phyloP scores from a whole-genome alignment of 331 rosid genomes.

The Telfairia occidentalis region DNA sequence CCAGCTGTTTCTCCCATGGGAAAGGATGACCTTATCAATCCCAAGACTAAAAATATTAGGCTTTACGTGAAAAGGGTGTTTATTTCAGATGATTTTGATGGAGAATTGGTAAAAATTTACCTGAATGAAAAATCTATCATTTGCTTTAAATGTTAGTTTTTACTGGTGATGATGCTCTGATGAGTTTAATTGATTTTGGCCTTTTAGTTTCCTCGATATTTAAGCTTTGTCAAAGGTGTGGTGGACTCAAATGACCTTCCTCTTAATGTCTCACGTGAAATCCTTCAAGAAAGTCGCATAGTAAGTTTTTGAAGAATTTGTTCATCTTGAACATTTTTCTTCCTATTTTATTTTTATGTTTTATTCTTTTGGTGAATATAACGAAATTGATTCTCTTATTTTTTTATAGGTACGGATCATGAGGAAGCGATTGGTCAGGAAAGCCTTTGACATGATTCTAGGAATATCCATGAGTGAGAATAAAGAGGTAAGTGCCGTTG shows the following conservation, averaged over 20 bases:
- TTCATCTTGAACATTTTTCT: not conserved
- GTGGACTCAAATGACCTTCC: conserved; percentile 98
- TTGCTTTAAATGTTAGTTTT: not conserved
- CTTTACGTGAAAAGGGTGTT: conserved; percentile 89
- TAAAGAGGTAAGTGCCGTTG: conserved; percentile 47
- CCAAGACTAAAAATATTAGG: conserved; percentile 94
- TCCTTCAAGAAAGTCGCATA: conserved; percentile 94
- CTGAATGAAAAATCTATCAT: not conserved
- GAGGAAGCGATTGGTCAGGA: conserved; percentile 90
- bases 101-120: conserved; percentile 68
- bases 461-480: conserved; percentile 93
- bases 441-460: conserved; percentile 92
- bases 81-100: conserved; percentile 96
- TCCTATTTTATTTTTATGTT: not conserved
- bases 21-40: conserved; percentile 68
- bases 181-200: conserved; percentile 15
- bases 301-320: conserved; percentile 36
- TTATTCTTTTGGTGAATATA: not conserved
- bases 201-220: conserved; percentile 79
- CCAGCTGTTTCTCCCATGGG: conserved; percentile 70
- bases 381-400: conserved; percentile 5
- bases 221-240: conserved; percentile 91
- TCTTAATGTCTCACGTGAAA: conserved; percentile 93
- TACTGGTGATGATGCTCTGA: conserved; percentile 15
- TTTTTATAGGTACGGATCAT: conserved; percentile 76